These are phyloP conservation scores for Agroathelia rolfsii DNA, from an alignment of 1,284 basidiomycete species.

Conservation along the genomic window DNA sequence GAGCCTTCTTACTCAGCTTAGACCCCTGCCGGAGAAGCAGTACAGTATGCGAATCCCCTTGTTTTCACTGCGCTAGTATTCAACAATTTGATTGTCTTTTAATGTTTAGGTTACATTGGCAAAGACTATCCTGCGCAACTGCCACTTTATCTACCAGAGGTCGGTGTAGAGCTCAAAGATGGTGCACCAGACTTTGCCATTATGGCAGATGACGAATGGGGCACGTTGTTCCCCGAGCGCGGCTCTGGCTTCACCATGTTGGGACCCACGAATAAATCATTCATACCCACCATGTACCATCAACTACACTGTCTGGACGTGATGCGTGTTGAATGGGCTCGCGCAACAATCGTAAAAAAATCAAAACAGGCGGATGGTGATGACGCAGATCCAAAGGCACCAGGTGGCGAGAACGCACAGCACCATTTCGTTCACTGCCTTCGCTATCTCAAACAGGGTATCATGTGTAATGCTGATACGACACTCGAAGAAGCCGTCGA, in stretches of 20 bases:
- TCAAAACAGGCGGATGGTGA: too few species aligned
- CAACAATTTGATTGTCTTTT: too few species aligned
- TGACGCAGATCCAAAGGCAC: conserved; percentile 8
- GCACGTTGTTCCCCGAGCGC: conserved; percentile 22
- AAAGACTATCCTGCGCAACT: too few species aligned
- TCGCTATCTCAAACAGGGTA: conserved; percentile 27
- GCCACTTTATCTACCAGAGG: too few species aligned
- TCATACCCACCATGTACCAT: conserved; percentile 25
- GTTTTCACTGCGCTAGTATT: too few species aligned
- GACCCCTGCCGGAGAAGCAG: too few species aligned
- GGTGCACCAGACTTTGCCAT: too few species aligned
- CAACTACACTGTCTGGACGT: conserved; percentile 27
- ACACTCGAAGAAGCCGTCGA: conserved; percentile 27
- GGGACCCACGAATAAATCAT: conserved; percentile 21
- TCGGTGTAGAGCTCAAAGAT: too few species aligned
- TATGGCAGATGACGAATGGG: conserved; percentile 28
- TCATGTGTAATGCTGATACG: conserved; percentile 29
- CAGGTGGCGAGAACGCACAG: conserved; percentile 18
- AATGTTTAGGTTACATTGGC: too few species aligned
- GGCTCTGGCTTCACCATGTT: conserved; percentile 27
- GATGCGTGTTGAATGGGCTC: conserved; percentile 20
- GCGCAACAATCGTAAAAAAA: too few species aligned
- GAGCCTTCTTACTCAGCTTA: too few species aligned
- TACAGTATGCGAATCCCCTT: too few species aligned
- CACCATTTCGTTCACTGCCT: conserved; percentile 30